These are phyloP conservation scores for Massariosphaeria phaeospora DNA, from an alignment of 495 filamentous ascomycete genomes.

Conservation along the genomic window DNA sequence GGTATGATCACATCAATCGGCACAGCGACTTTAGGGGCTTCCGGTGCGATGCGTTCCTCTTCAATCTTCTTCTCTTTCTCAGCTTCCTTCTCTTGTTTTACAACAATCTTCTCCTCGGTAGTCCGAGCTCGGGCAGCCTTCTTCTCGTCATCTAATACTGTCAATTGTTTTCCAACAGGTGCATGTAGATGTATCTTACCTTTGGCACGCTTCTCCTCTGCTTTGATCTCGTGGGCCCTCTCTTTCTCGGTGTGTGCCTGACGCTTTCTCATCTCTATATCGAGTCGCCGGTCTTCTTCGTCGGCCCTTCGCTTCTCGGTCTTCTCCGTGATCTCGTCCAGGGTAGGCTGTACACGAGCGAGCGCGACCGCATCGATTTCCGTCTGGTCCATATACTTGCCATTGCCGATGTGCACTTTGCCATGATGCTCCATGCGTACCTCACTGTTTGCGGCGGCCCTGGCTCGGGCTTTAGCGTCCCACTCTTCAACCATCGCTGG, in stretches of 20 bases:
- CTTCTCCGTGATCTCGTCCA: constrained; percentile 82
- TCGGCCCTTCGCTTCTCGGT: constrained; percentile 62
- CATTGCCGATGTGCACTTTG: constrained; percentile 74
- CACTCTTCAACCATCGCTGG: constrained; percentile 67
- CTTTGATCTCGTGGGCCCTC: constrained; percentile 51
- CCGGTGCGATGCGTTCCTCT: constrained; percentile 48
- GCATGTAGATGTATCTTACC: constrained; percentile 39
- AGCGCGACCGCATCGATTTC: constrained; percentile 79
- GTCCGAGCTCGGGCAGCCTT: constrained; percentile 33
- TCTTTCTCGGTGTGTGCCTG: constrained; percentile 47
- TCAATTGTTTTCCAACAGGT: background rate
- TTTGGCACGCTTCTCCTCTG: constrained; percentile 49
- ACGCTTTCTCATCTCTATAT: constrained; percentile 50
- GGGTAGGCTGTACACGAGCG: constrained; percentile 72
- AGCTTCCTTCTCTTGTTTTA: constrained; percentile 49
- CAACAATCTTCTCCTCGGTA: constrained; percentile 50
- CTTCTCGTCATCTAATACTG: constrained; percentile 29
- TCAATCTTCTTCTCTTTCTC: constrained; percentile 48
- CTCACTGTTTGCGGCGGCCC: constrained; percentile 62
- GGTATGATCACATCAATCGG: no score
- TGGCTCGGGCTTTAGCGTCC: constrained; percentile 67
- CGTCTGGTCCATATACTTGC: constrained; percentile 69
- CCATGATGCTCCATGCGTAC: constrained; percentile 51
- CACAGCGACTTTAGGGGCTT: no score
- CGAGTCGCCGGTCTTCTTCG: constrained; percentile 53